Conservation (phyloP, 163 green algal genomes). For the Scenedesmus sp. region DNA sequence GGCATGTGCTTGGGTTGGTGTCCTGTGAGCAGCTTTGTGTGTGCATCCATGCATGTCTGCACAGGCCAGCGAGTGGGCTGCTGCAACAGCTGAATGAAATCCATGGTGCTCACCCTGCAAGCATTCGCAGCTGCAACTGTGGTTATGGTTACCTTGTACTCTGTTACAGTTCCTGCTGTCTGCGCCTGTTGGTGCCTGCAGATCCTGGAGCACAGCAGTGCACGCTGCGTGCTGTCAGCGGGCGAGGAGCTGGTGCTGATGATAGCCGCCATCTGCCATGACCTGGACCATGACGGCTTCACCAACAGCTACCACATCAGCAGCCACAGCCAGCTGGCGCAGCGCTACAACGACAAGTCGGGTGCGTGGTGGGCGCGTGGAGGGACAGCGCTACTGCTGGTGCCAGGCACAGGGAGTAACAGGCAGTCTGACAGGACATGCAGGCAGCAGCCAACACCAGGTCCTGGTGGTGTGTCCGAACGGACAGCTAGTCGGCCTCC, state of each 20-base stretch:
- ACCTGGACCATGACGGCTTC: conserved; percentile 81
- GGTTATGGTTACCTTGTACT: background rate
- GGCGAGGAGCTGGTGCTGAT: conserved; percentile 74
- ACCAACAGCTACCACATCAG: conserved; percentile 81
- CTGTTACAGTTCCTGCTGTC: background rate
- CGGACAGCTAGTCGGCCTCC: no score
- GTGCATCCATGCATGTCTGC: background rate
- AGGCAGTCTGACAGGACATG: background rate
- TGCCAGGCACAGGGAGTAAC: background rate
- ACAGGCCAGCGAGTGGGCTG: background rate
- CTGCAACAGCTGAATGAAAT: background rate
- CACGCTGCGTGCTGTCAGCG: conserved; percentile 54
- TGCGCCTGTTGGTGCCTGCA: conserved; percentile 24
- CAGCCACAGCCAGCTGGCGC: conserved; percentile 64
- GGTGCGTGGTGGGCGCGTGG: background rate
- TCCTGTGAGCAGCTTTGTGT: background rate
- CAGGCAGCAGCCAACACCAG: background rate
- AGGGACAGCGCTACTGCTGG: background rate
- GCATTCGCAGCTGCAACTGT: background rate
- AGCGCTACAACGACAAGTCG: conserved; percentile 79
- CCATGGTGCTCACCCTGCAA: no score
- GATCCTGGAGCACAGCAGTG: conserved; percentile 62
- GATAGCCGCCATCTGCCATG: conserved; percentile 78
- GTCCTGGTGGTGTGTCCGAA: no score
- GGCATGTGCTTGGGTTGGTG: background rate